Base-by-base conservation (phyloP, 108 stramenopile genomes). In the Nitzschia sp. region DNA sequence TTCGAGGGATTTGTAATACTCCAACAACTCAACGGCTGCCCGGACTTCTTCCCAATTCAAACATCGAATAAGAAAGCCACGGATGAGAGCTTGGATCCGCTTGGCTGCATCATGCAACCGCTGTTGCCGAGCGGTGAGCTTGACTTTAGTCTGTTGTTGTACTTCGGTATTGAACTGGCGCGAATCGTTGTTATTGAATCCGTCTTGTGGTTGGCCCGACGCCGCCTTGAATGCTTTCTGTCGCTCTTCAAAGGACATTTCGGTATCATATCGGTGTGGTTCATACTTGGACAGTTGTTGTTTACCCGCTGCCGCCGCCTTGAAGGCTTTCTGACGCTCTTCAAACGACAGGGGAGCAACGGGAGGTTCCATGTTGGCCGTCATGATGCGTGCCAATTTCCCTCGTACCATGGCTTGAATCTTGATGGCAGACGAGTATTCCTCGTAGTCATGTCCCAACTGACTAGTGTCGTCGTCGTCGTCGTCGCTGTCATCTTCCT, bases 361-460 rank as follows among this genome's bases (percentile, higher is more conserved):
- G n/a, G n/a, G n/a, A 13, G 38, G 38, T 41, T 41, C 9, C 38
- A 41, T 41, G 38, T 6, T 13, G 6, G 6, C 9, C 38, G 6
- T 6, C 38, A 9, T 6, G 6, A 53, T 61, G 17, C 70, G 70
- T 8, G 15, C 35, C 28, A 53, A 31, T 48, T 53, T 62, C 13
- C 70, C 70, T 45, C 70, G 46, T 30, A 27, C 60, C 4, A 61
- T 23, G 0, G 70, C 59, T 35, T 71, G 70, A 1, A 71, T 71
- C 36, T 52, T 53, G 26, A 34, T 29, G 3, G 70, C 70, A 19
- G 60, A 22, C 38, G 38, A 41, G 13, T 41, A 41, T 41, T 41
- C 38, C 13, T 41, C 38, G 13, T 41, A 41, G 38, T 41, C 38
- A 41, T 41, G 38, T 41, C 9, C 38, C 38, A 41, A 41, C 38